Base-by-base conservation (phyloP, 495 filamentous ascomycete species). In the Clohesyomyces aquaticus region DNA sequence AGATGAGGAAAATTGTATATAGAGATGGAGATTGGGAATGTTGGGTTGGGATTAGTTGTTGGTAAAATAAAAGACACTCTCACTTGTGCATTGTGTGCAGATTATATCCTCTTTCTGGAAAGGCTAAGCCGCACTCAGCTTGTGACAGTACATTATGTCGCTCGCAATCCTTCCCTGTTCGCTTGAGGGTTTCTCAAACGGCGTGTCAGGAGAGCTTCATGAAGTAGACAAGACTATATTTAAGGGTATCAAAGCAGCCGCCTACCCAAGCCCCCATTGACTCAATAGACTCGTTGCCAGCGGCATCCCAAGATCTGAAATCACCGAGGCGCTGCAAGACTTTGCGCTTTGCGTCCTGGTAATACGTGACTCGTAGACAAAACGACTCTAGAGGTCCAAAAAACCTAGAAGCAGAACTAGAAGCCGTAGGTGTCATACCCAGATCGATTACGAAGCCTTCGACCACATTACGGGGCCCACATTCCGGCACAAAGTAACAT, bases 1-100 rank as follows among this genome's bases (percentile, higher is more conserved):
- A 68, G 59, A 42, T 57, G 35, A 18, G 3, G 10, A n/a, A 47
- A 38, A 6, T 38, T 38, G 32, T 38, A 38, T 38, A 38, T 38
- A 38, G 32, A n/a, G n/a, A n/a, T n/a, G n/a, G n/a, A n/a, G n/a
- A n/a, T n/a, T n/a, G n/a, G n/a, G n/a, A n/a, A n/a, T n/a, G n/a
- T n/a, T n/a, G n/a, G n/a, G n/a, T n/a, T n/a, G n/a, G n/a, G n/a
- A n/a, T n/a, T n/a, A n/a, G n/a, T n/a, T n/a, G n/a, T n/a, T n/a
- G n/a, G n/a, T n/a, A n/a, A n/a, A n/a, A n/a, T n/a, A n/a, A n/a
- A n/a, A n/a, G n/a, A n/a, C n/a, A n/a, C n/a, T n/a, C n/a, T n/a
- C n/a, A n/a, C n/a, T n/a, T n/a, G n/a, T n/a, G n/a, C n/a, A n/a
- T n/a, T n/a, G n/a, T n/a, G n/a, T n/a, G n/a, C n/a, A n/a, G n/a